Evolutionary conservation across 2,329 filamentous ascomycete genomes (phyloP), one percentile per base, ranked within the genome.

Genomic region (Pseudocercospora pini-densiflorae): DNA sequence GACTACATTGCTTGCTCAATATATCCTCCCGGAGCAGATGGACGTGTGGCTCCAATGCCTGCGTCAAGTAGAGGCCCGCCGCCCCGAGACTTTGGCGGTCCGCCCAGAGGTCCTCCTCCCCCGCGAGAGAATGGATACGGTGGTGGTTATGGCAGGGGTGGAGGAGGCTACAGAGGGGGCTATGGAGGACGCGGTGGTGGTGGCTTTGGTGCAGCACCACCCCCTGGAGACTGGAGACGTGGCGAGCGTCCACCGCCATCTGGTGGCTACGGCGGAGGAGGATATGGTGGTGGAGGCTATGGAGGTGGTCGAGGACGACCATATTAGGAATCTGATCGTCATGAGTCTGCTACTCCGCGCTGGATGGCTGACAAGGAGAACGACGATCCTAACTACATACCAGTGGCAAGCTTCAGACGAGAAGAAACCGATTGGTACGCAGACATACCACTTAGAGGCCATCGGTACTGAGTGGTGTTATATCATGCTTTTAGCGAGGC

Each of bases 1-100:
- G 94, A 98, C 79, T 97, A 91, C 76, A 85, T 98, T 47, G 90
- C 90, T 65, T 94, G 92, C 77, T 92, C 92, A 5, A 89, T 97
- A 66, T 82, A 94, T 63, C 89, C 92, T 49, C 92, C 92, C 0
- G 81, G 91, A 27, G 82, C 87, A 33, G 90, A 94, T 76, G 93
- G 93, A 0, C 87, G 87, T 33, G 89, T 96, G 45, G 89, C 89
- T 51, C 88, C 91, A 43, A 73, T 82, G 9, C 82, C 86, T n/a
- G 82, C 85, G 12, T 84, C 29, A 79, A 81, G 36, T 9, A 76
- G 75, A 74, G 75, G 75, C n/a, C 69, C 67, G 49, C 71, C 69
- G 45, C 70, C 74, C 4, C 63, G 73, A 59, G 69, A 73, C 19
- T 71, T 67, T 60, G 75, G 80, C 29, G 81, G 36, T 3, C 36